phyloP scores from a whole-genome alignment of 2,329 filamentous ascomycete genomes.

The Colletotrichum tropicicola region DNA sequence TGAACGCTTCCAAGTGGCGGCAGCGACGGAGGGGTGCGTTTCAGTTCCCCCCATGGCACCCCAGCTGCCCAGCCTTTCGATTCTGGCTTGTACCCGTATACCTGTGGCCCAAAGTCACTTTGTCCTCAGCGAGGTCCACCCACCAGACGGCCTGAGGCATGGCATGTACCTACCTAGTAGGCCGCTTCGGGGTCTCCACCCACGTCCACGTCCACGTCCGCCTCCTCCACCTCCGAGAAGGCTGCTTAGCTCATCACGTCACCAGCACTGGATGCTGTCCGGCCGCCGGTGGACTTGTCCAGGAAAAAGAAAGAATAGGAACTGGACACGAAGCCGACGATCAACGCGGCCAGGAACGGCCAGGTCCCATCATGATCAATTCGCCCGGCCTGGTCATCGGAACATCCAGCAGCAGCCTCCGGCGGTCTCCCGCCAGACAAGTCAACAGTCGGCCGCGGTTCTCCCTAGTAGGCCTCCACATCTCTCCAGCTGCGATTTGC shows the following conservation, averaged over 20 bases:
- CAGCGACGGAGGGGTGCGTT: conserved; percentile 26
- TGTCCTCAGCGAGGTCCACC: too few species aligned
- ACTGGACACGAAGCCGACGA: neutral
- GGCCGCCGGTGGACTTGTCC: neutral
- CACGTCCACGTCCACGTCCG: neutral
- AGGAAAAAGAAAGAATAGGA: neutral
- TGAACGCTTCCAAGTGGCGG: neutral
- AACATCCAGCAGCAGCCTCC: neutral
- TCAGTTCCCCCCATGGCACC: conserved; percentile 10
- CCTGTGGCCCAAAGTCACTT: neutral
- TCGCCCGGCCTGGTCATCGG: too few species aligned
- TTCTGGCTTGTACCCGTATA: conserved; percentile 16
- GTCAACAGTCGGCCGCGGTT: neutral
- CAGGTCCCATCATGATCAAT: too few species aligned
- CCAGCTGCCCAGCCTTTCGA: neutral
- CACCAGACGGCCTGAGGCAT: too few species aligned
- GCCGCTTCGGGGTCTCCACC: neutral
- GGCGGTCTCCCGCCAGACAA: neutral
- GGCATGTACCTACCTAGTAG: too few species aligned
- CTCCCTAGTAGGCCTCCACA: neutral
- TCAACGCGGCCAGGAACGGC: neutral
- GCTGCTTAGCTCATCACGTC: neutral
- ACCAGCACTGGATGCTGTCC: too few species aligned
- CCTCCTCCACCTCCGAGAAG: neutral
- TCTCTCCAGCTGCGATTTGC: neutral